These are phyloP conservation scores for Macrophomina phaseolina DNA, from an alignment of 2,329 filamentous ascomycete genomes.

Conservation along the genomic window DNA sequence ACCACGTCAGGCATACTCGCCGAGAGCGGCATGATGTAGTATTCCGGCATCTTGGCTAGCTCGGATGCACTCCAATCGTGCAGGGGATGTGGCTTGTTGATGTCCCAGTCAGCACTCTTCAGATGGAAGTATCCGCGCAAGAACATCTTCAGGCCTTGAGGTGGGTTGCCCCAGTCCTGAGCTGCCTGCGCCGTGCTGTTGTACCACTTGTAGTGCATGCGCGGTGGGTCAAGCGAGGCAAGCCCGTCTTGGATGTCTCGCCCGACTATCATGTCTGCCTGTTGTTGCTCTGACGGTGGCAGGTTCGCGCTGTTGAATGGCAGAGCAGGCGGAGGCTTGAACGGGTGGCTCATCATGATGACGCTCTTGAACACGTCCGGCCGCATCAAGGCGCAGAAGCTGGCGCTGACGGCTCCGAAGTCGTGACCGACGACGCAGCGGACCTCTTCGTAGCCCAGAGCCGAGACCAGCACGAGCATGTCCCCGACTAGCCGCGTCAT, in stretches of 20 bases:
- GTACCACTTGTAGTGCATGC: constrained; percentile 75
- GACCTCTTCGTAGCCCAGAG: constrained; percentile 64
- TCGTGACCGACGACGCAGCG: constrained; percentile 70
- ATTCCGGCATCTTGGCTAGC: constrained; percentile 66
- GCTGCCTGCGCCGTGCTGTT: constrained; percentile 59
- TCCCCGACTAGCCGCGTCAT: constrained; percentile 67
- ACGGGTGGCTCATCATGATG: constrained; percentile 70
- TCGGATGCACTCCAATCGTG: constrained; percentile 62
- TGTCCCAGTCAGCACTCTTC: constrained; percentile 67
- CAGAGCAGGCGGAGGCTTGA: constrained; percentile 59
- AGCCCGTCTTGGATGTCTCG: constrained; percentile 63
- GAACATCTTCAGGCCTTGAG: constrained; percentile 63
- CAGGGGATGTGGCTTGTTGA: constrained; percentile 61
- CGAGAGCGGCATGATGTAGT: constrained; percentile 69
- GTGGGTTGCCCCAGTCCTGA: constrained; percentile 53
- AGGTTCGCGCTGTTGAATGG: constrained; percentile 53
- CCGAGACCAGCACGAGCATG: constrained; percentile 64
- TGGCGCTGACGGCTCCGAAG: constrained; percentile 67
- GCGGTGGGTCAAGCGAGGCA: constrained; percentile 58
- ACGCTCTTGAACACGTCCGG: constrained; percentile 69
- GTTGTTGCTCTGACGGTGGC: constrained; percentile 26
- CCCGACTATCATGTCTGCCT: constrained; percentile 32
- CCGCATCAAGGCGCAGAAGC: constrained; percentile 65
- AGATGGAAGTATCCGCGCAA: constrained; percentile 71
- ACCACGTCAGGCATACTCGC: constrained; percentile 66